A percentile compares a stretch with the other conserved stretches of the same genome.
Conservation (phyloP, 495 filamentous ascomycete genomes). For the Xylaria venustula region DNA sequence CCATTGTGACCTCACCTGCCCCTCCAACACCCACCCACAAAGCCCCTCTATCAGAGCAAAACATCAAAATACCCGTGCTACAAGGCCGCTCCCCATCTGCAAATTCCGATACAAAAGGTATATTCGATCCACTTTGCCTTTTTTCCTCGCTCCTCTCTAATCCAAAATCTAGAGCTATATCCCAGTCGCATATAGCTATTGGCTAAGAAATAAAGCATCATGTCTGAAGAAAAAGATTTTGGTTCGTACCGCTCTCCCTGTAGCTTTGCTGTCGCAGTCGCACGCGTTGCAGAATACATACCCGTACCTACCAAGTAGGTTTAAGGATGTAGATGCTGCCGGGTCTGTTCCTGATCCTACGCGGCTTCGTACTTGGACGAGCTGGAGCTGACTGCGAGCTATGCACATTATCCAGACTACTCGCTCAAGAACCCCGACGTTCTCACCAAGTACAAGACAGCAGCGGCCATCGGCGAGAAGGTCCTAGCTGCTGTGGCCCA, state of each 20-base stretch:
- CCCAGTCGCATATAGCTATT: not conserved
- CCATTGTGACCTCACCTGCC: slow-evolving; percentile 15
- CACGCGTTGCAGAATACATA: not conserved
- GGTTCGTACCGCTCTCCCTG: slow-evolving; percentile 11
- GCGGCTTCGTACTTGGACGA: slow-evolving; percentile 9
- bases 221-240: slow-evolving; percentile 32
- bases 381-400: slow-evolving; percentile 13
- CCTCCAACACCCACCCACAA: slow-evolving; percentile 18
- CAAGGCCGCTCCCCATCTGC: not conserved
- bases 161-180: not conserved
- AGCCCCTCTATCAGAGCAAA: slow-evolving; percentile 17
- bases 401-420: slow-evolving; percentile 66
- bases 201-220: slow-evolving; percentile 14
- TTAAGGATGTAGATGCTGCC: not conserved
- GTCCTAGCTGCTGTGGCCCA: slow-evolving; percentile 82
- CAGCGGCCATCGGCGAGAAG: slow-evolving; percentile 90
- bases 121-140: not conserved
- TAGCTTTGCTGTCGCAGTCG: not conserved
- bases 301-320: not conserved
- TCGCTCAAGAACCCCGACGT: slow-evolving; percentile 94
- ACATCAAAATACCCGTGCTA: slow-evolving; percentile 17
- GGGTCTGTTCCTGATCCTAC: slow-evolving; percentile 11
- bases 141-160: slow-evolving; percentile 5
- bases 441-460: slow-evolving; percentile 97
- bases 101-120: not conserved